These are phyloP conservation scores for Musa acuminata DNA, from an alignment of 176 grass and related monocot genomes.

Conservation along the genomic window DNA sequence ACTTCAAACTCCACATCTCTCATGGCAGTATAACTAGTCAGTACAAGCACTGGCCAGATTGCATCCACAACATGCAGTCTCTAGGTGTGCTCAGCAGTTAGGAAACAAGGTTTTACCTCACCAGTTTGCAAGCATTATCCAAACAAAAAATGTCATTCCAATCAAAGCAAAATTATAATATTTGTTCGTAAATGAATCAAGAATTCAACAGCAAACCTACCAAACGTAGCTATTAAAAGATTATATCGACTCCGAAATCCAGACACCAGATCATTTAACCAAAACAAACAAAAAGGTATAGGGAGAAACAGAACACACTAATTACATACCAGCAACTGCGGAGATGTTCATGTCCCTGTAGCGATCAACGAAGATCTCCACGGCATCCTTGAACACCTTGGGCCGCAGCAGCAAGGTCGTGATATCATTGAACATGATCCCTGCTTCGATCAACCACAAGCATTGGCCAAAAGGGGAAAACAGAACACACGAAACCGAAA, in stretches of 20 bases:
- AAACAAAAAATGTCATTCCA: too few species aligned
- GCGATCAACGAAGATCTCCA: slow-evolving; percentile 90
- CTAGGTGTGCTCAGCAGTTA: too few species aligned
- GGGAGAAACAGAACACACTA: neutral
- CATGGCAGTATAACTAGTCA: too few species aligned
- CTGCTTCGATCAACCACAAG: slow-evolving; percentile 21
- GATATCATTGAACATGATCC: slow-evolving; percentile 99
- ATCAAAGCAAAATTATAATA: too few species aligned
- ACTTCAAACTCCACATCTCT: too few species aligned
- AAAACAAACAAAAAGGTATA: neutral
- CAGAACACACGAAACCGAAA: neutral
- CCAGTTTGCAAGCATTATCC: too few species aligned
- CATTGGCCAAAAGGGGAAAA: neutral
- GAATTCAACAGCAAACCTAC: too few species aligned
- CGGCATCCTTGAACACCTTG: slow-evolving; percentile 61
- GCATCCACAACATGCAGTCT: too few species aligned
- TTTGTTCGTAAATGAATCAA: too few species aligned
- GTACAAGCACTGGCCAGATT: too few species aligned
- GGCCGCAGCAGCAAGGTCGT: slow-evolving; percentile 73
- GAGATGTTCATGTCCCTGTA: slow-evolving; percentile 69
- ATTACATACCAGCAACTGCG: slow-evolving; percentile 61
- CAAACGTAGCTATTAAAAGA: too few species aligned
- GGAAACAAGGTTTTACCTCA: too few species aligned
- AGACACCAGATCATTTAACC: neutral
- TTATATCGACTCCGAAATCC: neutral